These are phyloP conservation scores for Blastobotrys apis DNA, from an alignment of 1,139 yeast species.

Conservation along the genomic window DNA sequence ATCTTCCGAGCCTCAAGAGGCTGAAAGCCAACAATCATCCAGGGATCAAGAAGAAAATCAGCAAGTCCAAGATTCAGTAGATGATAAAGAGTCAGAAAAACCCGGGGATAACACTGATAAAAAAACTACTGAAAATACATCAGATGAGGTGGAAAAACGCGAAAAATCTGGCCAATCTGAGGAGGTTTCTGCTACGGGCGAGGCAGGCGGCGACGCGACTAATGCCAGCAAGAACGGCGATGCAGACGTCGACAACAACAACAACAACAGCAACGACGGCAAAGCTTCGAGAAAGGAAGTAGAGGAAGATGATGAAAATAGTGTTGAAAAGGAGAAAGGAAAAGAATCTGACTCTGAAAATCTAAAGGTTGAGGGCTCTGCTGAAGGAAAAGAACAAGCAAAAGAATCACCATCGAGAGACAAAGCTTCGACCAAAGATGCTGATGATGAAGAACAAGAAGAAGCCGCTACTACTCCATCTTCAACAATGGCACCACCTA, in stretches of 20 bases:
- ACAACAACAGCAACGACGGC: slow-evolving; percentile 2
- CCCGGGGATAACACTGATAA: too few species aligned
- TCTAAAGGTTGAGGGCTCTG: too few species aligned
- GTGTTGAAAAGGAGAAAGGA: slow-evolving; percentile 3
- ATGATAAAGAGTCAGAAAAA: too few species aligned
- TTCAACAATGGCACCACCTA: not conserved
- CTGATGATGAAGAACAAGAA: not conserved
- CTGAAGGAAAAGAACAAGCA: too few species aligned
- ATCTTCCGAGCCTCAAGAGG: too few species aligned
- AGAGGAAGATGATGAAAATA: slow-evolving; percentile 12
- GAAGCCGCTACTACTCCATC: not conserved
- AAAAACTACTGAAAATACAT: not conserved
- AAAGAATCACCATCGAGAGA: too few species aligned
- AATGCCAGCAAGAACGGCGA: too few species aligned
- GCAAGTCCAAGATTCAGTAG: too few species aligned
- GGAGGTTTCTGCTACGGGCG: not conserved
- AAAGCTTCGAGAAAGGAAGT: slow-evolving; percentile 1
- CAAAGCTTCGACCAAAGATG: too few species aligned
- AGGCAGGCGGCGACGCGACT: slow-evolving; percentile 14
- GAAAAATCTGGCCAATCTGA: not conserved
- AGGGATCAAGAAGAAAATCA: too few species aligned
- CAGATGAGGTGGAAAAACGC: not conserved
- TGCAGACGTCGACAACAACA: slow-evolving; percentile 14
- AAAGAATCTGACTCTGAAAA: not conserved
- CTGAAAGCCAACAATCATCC: too few species aligned